Conservation (phyloP, 352 stramenopile genomes). For the Plasmopara muralis region DNA sequence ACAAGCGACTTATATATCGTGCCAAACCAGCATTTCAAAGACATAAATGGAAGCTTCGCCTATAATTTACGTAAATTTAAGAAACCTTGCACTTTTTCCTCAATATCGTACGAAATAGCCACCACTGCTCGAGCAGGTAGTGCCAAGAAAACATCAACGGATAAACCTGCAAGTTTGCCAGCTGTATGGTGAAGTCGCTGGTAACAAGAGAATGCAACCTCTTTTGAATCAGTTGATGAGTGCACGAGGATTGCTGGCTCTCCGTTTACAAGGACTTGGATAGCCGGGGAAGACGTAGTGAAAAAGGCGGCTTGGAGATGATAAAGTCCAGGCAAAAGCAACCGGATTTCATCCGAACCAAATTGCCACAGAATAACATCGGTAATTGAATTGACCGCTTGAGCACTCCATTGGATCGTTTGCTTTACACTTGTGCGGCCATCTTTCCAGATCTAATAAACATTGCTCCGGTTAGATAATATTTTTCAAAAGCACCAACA, state of each 20-base stretch:
- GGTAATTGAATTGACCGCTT: slow-evolving; percentile 59
- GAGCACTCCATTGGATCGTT: slow-evolving; percentile 57
- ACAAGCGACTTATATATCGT: too few species aligned
- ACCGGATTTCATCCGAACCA: slow-evolving; percentile 37
- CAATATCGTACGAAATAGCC: slow-evolving; percentile 53
- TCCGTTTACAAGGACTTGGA: slow-evolving; percentile 59
- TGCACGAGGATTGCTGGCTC: slow-evolving; percentile 34
- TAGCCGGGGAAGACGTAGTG: slow-evolving; percentile 39
- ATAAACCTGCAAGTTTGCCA: slow-evolving; percentile 47
- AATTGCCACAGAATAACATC: slow-evolving; percentile 66
- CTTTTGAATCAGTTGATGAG: slow-evolving; percentile 3
- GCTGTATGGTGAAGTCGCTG: slow-evolving; percentile 48
- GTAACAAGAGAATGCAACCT: slow-evolving; percentile 8
- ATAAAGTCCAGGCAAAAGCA: slow-evolving; percentile 58
- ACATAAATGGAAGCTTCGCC: neutral
- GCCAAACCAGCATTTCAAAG: too few species aligned
- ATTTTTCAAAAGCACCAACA: slow-evolving; percentile 1
- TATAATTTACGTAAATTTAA: slow-evolving; percentile 71
- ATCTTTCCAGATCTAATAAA: slow-evolving; percentile 69
- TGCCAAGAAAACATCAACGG: slow-evolving; percentile 48
- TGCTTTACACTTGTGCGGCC: slow-evolving; percentile 40
- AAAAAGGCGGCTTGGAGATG: slow-evolving; percentile 70
- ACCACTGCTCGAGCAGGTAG: slow-evolving; percentile 43
- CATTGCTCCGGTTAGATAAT: neutral
- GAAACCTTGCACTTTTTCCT: slow-evolving; percentile 64